phyloP scores from a whole-genome alignment of 169 alveolate genomes.

The Babesia bigemina region DNA sequence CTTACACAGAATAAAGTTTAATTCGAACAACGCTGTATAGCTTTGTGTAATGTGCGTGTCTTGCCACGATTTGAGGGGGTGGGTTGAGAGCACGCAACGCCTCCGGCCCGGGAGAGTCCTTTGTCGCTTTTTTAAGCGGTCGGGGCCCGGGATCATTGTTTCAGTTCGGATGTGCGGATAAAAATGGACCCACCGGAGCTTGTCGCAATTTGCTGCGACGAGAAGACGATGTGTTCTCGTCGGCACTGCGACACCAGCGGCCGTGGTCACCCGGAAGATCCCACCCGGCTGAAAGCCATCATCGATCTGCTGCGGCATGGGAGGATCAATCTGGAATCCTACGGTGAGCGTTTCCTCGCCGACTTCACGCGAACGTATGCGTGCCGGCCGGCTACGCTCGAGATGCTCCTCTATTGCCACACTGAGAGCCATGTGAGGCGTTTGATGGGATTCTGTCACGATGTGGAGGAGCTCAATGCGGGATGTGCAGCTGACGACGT shows the following conservation, averaged over 20 bases:
- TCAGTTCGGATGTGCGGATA: not conserved
- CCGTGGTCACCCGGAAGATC: slow-evolving; percentile 31
- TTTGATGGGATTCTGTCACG: slow-evolving; percentile 10
- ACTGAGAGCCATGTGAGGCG: slow-evolving; percentile 26
- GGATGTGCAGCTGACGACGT: not conserved
- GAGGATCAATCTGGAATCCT: not conserved
- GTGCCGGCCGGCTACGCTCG: slow-evolving; percentile 6
- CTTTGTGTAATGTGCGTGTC: too few species aligned
- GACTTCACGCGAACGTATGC: slow-evolving; percentile 8
- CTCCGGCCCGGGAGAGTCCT: too few species aligned
- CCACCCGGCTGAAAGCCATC: slow-evolving; percentile 35
- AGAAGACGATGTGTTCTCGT: slow-evolving; percentile 34
- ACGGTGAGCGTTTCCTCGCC: not conserved
- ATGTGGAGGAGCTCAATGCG: not conserved
- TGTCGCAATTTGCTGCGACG: slow-evolving; percentile 45
- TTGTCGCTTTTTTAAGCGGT: too few species aligned
- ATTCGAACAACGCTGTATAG: too few species aligned
- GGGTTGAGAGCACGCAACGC: too few species aligned
- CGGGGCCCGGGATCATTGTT: too few species aligned
- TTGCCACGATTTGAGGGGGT: too few species aligned
- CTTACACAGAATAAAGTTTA: not conserved
- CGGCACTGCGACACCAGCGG: slow-evolving; percentile 29
- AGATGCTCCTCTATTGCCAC: slow-evolving; percentile 44
- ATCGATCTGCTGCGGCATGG: slow-evolving; percentile 11
- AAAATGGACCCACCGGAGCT: slow-evolving; percentile 7